These are phyloP conservation scores for Lophium mytilinum DNA, from an alignment of 495 filamentous ascomycete genomes.

Conservation along the genomic window DNA sequence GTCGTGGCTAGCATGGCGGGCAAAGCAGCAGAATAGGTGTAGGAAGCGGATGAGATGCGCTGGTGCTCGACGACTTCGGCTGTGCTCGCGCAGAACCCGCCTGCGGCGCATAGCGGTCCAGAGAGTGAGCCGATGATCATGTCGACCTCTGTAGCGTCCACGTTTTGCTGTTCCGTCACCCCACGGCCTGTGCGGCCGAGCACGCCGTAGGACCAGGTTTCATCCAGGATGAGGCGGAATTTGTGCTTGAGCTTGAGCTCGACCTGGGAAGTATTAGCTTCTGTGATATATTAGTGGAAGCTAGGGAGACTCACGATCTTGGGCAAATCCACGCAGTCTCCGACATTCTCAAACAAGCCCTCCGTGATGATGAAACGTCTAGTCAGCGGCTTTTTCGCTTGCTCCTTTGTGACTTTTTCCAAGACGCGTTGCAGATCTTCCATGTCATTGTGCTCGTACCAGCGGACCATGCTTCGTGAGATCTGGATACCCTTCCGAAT, in stretches of 20 bases:
- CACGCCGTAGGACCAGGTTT: constrained; percentile 93
- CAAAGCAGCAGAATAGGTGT: constrained; percentile 90
- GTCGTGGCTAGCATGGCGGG: constrained; percentile 91
- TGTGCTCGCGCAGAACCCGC: constrained; percentile 88
- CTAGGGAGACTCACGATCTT: constrained; percentile 57
- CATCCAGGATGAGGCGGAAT: constrained; percentile 93
- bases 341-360: constrained; percentile 83
- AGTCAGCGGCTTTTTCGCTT: constrained; percentile 80
- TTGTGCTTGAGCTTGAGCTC: constrained; percentile 92
- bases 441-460: constrained; percentile 97
- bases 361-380: constrained; percentile 94
- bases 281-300: not conserved
- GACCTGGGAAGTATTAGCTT: constrained; percentile 44
- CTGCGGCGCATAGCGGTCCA: constrained; percentile 81
- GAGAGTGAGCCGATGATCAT: constrained; percentile 94
- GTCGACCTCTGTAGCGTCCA: constrained; percentile 81
- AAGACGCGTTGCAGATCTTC: constrained; percentile 84
- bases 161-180: constrained; percentile 90
- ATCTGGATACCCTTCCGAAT: constrained; percentile 92
- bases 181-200: constrained; percentile 85
- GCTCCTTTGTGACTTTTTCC: constrained; percentile 76
- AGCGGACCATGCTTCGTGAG: constrained; percentile 77
- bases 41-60: constrained; percentile 78
- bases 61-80: constrained; percentile 91
- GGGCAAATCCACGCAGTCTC: constrained; percentile 78